Evolutionary conservation across 768 basidiomycete genomes (phyloP), one percentile per base, ranked within the genome.

Genomic region (Hygrocybe coccinea): DNA sequence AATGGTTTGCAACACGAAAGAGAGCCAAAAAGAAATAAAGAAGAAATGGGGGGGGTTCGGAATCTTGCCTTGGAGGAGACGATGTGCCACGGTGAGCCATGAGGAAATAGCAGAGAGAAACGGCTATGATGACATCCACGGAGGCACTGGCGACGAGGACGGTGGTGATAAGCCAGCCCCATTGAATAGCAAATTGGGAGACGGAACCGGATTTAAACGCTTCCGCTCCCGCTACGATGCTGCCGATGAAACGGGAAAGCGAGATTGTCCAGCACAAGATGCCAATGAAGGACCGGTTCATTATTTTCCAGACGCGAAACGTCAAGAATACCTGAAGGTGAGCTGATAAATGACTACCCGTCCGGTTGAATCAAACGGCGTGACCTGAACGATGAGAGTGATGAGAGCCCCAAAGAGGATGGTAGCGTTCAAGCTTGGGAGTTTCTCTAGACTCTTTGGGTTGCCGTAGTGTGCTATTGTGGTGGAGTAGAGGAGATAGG

Each of bases 121-220:
- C 33, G 3, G 55, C 46, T 17, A 56, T 35, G 47, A 56, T 50
- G 8, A 56, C 49, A 50, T 56, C 55, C 15, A 56, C 47, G 19
- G 46, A 43, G 33, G 55, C 55, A 11, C 55, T 48, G 24, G 21
- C 55, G 2, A 46, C 55, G 33, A 56, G 41, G 17, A 22, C 24
- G 1, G 39, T 38, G 9, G 55, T 38, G 22, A 56, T 14, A 15
- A 19, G 19, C 38, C 38, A 19, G 14, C 15, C 14, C 14, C 19
- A 41, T 14, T 11, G 38, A 3, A 14, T 3, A 15, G 14, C 38
- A 19, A 41, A 14, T 3, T 41, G 15, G 3, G 38, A 3, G 11
- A 41, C 3, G 15, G 38, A 15, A 41, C 5, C 15, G 15, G 14
- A 19, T 41, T 35, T 38, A 50, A 35, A 46, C 38, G 48, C 7